Evolutionary conservation across 1,284 basidiomycete species (phyloP), one percentile per base, ranked within the genome.

Genomic region (Sphagnurus paluster): DNA sequence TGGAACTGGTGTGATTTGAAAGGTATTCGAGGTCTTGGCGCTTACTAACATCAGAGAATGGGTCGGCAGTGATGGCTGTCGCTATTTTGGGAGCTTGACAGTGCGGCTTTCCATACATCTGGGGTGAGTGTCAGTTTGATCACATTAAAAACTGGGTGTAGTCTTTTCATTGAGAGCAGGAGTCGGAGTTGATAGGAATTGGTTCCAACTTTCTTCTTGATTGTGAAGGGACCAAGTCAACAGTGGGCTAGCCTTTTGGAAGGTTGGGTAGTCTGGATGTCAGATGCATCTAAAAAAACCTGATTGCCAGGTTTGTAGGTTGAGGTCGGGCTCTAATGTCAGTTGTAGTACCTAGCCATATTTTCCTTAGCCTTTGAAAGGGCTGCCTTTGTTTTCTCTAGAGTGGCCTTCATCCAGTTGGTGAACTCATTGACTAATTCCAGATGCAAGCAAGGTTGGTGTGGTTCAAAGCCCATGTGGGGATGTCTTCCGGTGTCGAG

Each of bases 181-280:
- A 68, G 61, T 32, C 62, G 54, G 9, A 73, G 60, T 32, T 47
- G 55, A 49, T 58, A 67, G 4, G 63, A 38, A 19, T 49, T 44
- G 8, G 56, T 37, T 30, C 56, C 56, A 24, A 61, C 25, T 30
- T 55, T 42, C 3, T 42, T 34, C 19, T 62, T 39, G 23, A 75
- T 55, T 0, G 46, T 50, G 55, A 63, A 76, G 2, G 70, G 74
- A 13, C 74, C 71, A 76, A 63, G 49, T 75, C 75, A 44, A 63
- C 52, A 7, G 68, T 62, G 0, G 71, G 69, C 62, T 24, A 76
- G 63, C 49, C 75, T 75, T 45, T 63, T 51, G 8, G 68, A 62
- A 0, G 71, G 70, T 3, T 65, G 58, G 11, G 55, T 63, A 5
- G 70, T 70, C 6, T 56, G 55, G 49, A 74, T 68, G 49, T 74